phyloP scores from a whole-genome alignment of 78 protist species.

The Chrysochromulina parva region DNA sequence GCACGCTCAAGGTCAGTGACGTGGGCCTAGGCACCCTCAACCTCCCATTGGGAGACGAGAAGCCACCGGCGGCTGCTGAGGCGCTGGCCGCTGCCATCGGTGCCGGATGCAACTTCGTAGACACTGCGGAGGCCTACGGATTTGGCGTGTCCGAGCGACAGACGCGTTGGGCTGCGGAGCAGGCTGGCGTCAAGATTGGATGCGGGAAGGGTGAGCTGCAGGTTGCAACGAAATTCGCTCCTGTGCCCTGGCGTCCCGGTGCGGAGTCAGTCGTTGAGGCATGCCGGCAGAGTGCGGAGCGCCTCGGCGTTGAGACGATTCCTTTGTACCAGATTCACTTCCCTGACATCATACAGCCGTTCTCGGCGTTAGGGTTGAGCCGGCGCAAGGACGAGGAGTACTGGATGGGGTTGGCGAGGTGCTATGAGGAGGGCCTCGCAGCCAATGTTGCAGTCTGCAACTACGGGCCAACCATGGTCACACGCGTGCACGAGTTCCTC shows the following conservation, averaged over 20 bases:
- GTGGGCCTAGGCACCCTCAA: slow-evolving; percentile 11
- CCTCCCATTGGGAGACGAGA: background rate
- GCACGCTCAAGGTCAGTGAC: background rate
- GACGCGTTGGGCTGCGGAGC: background rate
- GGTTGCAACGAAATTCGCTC: slow-evolving; percentile 3
- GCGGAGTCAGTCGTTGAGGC: background rate
- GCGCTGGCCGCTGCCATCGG: background rate
- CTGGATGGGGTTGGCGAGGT: slow-evolving; percentile 1
- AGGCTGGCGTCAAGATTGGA: background rate
- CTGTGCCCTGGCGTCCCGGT: background rate
- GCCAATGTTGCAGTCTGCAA: background rate
- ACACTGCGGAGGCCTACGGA: slow-evolving; percentile 18
- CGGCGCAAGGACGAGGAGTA: slow-evolving; percentile 2
- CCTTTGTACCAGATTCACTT: slow-evolving; percentile 6
- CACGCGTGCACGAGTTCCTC: background rate
- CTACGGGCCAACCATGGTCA: background rate
- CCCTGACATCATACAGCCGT: slow-evolving; percentile 12
- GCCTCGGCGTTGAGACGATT: background rate
- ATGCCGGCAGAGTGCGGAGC: background rate
- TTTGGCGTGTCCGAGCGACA: background rate
- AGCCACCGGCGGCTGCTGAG: background rate
- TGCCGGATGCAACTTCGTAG: background rate
- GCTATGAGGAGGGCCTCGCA: background rate
- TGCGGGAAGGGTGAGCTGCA: background rate
- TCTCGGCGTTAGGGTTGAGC: background rate